Base-by-base conservation (phyloP, 306 rosid genomes). In the Pachyrhizus erosus region DNA sequence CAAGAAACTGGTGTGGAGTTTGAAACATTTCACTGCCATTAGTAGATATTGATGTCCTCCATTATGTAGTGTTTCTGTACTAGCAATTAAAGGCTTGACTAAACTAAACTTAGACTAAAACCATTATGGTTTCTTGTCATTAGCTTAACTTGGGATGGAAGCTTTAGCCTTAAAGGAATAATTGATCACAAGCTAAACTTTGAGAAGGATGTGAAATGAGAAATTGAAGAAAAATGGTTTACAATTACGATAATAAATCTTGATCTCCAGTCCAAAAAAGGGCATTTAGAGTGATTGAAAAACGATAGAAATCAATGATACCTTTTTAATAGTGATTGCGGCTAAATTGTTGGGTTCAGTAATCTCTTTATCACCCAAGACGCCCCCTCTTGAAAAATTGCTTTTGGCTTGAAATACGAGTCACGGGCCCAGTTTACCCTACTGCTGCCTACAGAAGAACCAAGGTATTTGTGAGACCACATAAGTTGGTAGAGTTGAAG, bases 31-130 rank as follows among this genome's bases (percentile, higher is more conserved):
- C 46, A 49, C 58, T 73, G 61, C 42, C 39, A 8, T 15, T 33
- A 75, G 17, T 46, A 45, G 73, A 45, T 55, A 64, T 31, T 66
- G 70, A 52, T n/a, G 26, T 24, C n/a, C 64, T 65, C 85, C 48
- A 33, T 58, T 62, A 29, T 48, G 33, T 9, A 52, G 40, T 51
- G 13, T 49, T 34, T 34, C 39, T 49, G 66, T 45, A 7, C 74
- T 10, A 34, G 33, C 75, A 37, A 73, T 80, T 73, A 34, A 26
- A 13, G 15, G 4, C 55, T 64, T 58, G 42, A 37, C 42, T 37
- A 37, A 37, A 37, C 42, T 37, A 7, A 9, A 7, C 42, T 37
- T 37, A 6, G 42, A 6, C 42, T 37, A 6, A 7, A 37, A 7
- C 8, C 10, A 37, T 37, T 37, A 37, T 2, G 42, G 2, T 33